Percentiles rank a stretch among this genome's conserved stretches.
Evolutionary conservation across 257 asterid genomes (phyloP).

Genomic region (Petrea volubilis): DNA sequence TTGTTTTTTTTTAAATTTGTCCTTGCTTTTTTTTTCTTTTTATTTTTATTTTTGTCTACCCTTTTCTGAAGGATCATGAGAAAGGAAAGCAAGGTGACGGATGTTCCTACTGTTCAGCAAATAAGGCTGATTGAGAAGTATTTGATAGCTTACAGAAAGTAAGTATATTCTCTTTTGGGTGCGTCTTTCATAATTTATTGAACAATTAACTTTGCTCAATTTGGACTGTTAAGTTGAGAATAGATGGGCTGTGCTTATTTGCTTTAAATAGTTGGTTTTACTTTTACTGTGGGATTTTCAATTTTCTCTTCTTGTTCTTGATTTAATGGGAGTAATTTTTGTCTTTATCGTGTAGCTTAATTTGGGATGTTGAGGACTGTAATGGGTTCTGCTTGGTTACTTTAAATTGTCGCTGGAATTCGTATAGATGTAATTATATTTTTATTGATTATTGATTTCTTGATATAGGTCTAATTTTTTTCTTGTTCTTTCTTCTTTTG

Average conservation of each 20-base stretch:
- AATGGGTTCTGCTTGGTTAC: slow-evolving; percentile 12
- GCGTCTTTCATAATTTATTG: too few relatives aligned
- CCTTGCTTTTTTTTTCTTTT: too few relatives aligned
- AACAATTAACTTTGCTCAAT: too few relatives aligned
- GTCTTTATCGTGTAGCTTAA: background rate
- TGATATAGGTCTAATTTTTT: slow-evolving; percentile 1
- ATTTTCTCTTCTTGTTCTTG: slow-evolving; percentile 1
- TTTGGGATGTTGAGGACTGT: background rate
- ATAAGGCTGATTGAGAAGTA: too few relatives aligned
- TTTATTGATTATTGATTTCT: background rate
- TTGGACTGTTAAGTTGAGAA: slow-evolving; percentile 1
- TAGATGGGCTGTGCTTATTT: slow-evolving; percentile 13
- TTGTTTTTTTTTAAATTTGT: too few relatives aligned
- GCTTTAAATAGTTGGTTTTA: background rate
- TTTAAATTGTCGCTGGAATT: background rate
- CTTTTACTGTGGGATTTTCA: background rate
- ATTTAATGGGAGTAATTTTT: background rate
- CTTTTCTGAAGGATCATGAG: too few relatives aligned
- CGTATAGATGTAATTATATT: background rate
- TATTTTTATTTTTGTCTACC: too few relatives aligned
- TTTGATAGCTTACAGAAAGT: too few relatives aligned
- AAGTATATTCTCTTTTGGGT: too few relatives aligned
- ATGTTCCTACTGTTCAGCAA: too few relatives aligned
- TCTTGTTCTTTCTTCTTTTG: background rate
- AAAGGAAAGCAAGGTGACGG: too few relatives aligned